Conservation (phyloP, 108 stramenopile species). For the Cyclotella baltica region DNA sequence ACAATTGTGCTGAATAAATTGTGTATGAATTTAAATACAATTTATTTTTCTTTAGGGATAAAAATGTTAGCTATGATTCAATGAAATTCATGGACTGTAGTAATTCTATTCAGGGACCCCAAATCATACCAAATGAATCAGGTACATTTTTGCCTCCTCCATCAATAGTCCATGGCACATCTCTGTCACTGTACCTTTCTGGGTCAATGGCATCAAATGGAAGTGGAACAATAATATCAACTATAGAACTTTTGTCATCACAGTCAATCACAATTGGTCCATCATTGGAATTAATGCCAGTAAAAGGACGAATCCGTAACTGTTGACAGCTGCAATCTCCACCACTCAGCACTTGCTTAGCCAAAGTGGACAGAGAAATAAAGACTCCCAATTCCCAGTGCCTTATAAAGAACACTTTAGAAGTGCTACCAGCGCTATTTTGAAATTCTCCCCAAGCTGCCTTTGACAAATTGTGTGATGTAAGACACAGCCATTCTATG, state of each 20-base stretch:
- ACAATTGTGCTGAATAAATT: no score
- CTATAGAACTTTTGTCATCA: neutral
- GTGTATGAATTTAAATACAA: no score
- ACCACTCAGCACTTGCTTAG: neutral
- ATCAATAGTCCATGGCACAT: slow-evolving; percentile 35
- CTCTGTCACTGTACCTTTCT: slow-evolving; percentile 12
- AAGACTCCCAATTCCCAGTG: slow-evolving; percentile 85
- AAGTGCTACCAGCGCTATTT: slow-evolving; percentile 30
- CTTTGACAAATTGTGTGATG: slow-evolving; percentile 79
- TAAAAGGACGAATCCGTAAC: slow-evolving; percentile 7
- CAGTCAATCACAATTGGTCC: neutral
- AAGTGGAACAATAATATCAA: slow-evolving; percentile 15
- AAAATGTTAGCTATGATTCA: no score
- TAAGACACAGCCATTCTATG: slow-evolving; percentile 71
- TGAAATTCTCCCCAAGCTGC: slow-evolving; percentile 81
- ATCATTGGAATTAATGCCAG: slow-evolving; percentile 8
- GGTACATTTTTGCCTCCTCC: neutral
- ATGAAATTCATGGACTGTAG: no score
- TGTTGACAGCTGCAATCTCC: neutral
- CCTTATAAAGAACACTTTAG: slow-evolving; percentile 48
- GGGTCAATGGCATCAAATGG: slow-evolving; percentile 34
- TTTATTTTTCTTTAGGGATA: no score
- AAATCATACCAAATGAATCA: slow-evolving; percentile 23
- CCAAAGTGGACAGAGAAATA: slow-evolving; percentile 59
- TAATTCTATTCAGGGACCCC: slow-evolving; percentile 1